Evolutionary conservation across 2,329 filamentous ascomycete species (phyloP), one percentile per base, ranked within the genome.

Genomic region (Thielaviopsis populi): DNA sequence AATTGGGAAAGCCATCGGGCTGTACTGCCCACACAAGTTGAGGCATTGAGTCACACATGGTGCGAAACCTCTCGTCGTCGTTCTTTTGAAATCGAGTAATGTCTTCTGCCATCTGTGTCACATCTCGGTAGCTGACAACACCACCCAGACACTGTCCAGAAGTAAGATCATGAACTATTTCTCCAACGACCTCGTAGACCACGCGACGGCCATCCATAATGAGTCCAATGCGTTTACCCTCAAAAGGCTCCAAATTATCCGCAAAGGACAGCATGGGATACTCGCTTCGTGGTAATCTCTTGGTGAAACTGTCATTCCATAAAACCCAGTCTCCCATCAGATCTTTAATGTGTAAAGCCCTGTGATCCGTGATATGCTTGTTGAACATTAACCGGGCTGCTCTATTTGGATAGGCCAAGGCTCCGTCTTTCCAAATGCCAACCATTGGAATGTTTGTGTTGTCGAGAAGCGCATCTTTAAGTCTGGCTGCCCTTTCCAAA

Each of bases 371-470:
- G 2, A 74, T 72, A 15, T 75, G 71, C 10, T 74, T 72, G 27
- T 75, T 70, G 66, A 84, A 77, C n/a, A 86, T 72, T 3, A 74
- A 72, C 13, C 80, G 75, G 13, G 81, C 81, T 3, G 86, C 86
- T 68, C 80, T 82, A 69, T 92, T 92, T 3, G 87, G 85, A 53
- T 90, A 84, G 0, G 83, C 84, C 58, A 90, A 83, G 59, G 82
- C 86, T 62, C 86, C 83, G 68, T 92, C 88, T 70, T 85, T 87
- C 88, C 88, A 91, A 83, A 91, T 88, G 27, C 86, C 85, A 54
- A 91, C 76, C 24, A 89, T 85, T 0, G 88, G 88, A 70, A 89
- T 84, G 66, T 83, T 81, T 30, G 88, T 88, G 46, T 84, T 88
- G 70, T 90, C 87, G 6, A 92, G 75, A 22, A 91, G 78, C 0